These are phyloP conservation scores for Pyrenochaeta sp. DNA, from an alignment of 2,329 filamentous ascomycete genomes.

Conservation along the genomic window DNA sequence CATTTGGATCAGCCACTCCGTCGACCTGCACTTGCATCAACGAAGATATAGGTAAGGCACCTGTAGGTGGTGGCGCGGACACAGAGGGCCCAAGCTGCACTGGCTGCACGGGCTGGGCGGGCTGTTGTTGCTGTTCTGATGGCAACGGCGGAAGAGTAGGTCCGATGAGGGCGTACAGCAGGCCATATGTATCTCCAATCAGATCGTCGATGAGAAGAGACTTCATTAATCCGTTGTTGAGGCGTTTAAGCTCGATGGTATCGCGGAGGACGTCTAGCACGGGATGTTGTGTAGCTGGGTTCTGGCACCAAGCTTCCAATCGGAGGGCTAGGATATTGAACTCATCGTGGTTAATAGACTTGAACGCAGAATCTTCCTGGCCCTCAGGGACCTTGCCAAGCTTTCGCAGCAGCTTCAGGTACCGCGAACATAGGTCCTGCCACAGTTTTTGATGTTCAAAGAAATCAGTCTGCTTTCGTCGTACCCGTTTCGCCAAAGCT, in stretches of 20 bases:
- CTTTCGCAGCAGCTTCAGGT: conserved; percentile 67
- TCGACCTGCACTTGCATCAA: conserved; percentile 46
- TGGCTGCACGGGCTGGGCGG: conserved; percentile 15
- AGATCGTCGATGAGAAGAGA: conserved; percentile 86
- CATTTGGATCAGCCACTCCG: conserved; percentile 26
- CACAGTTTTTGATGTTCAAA: conserved; percentile 70
- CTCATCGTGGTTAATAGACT: conserved; percentile 69
- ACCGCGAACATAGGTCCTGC: conserved; percentile 67
- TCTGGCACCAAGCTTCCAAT: conserved; percentile 67
- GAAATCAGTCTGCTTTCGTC: conserved; percentile 81
- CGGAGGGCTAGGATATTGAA: conserved; percentile 67
- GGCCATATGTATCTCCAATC: conserved; percentile 88
- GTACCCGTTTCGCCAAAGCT: conserved; percentile 77
- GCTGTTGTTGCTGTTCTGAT: conserved; percentile 51
- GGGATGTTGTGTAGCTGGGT: conserved; percentile 56
- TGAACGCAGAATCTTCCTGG: conserved; percentile 72
- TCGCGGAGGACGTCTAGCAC: conserved; percentile 71
- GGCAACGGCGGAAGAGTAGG: conserved; percentile 62
- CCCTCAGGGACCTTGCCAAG: conserved; percentile 66
- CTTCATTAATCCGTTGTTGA: conserved; percentile 91
- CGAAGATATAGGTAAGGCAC: conserved; percentile 39
- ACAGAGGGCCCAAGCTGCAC: conserved; percentile 8
- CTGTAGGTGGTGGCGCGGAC: conserved; percentile 15
- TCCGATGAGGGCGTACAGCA: conserved; percentile 74
- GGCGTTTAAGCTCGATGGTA: conserved; percentile 73